phyloP scores from a whole-genome alignment of 2,329 filamentous ascomycete species.

The Xylaria digitata region DNA sequence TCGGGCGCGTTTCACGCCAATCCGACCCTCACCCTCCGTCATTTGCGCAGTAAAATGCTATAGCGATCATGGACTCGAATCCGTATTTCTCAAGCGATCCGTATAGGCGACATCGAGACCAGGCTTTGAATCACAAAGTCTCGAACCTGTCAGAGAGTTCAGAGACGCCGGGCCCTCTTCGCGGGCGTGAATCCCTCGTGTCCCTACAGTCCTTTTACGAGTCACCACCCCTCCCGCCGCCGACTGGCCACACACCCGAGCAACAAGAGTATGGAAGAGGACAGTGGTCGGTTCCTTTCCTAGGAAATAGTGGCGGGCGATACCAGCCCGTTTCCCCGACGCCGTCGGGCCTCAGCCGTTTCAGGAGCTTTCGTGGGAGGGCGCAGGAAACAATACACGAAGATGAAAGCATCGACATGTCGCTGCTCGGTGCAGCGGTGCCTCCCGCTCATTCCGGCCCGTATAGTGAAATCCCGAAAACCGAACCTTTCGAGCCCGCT shows the following conservation, averaged over 20 bases:
- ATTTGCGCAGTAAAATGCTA: constrained; percentile 36
- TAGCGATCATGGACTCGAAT: constrained; percentile 45
- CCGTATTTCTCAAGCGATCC: constrained; percentile 38
- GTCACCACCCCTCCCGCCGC: constrained; percentile 33
- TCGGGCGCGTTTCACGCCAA: not conserved
- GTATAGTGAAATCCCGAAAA: constrained; percentile 45
- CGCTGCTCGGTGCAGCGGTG: constrained; percentile 46
- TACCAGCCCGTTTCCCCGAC: constrained; percentile 43
- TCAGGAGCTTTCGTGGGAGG: constrained; percentile 44
- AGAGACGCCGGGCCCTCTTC: constrained; percentile 40
- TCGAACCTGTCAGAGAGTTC: constrained; percentile 47
- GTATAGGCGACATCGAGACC: constrained; percentile 36
- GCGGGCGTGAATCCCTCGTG: constrained; percentile 49
- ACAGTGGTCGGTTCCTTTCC: constrained; percentile 45
- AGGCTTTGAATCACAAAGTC: constrained; percentile 47
- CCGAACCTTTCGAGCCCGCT: constrained; percentile 48
- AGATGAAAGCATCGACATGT: constrained; percentile 51
- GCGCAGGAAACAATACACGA: constrained; percentile 47
- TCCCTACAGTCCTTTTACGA: constrained; percentile 48
- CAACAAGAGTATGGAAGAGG: constrained; percentile 38
- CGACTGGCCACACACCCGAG: constrained; percentile 27
- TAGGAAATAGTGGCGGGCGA: constrained; percentile 36
- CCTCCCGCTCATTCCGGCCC: constrained; percentile 50
- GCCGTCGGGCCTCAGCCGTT: constrained; percentile 38
- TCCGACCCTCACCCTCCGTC: constrained; percentile 3